Percentiles rank a stretch among this genome's conserved stretches.
Conservation (phyloP, 331 rosid species). For the Stylosanthes scabra region DNA sequence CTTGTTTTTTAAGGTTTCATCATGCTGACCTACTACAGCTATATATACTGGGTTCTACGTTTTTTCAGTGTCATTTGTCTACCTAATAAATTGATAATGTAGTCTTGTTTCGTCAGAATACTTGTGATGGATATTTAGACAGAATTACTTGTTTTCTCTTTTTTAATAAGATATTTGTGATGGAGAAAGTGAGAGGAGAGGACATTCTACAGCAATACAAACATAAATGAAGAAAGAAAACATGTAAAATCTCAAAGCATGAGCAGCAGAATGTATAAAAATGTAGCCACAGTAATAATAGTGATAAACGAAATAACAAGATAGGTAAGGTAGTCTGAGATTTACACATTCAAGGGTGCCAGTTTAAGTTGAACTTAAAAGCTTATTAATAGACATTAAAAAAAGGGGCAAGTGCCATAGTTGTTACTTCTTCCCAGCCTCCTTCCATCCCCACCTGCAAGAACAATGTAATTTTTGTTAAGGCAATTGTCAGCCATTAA, state of each 20-base stretch:
- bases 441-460: constrained; percentile 50
- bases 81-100: not conserved
- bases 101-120: no score
- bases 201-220: not conserved
- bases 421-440: constrained; percentile 35
- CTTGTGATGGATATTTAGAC: no score
- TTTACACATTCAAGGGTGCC: constrained; percentile 30
- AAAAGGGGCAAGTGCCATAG: constrained; percentile 15
- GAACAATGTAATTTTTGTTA: constrained; percentile 19
- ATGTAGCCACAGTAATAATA: constrained; percentile 1
- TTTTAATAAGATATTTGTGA: no score
- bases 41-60: not conserved
- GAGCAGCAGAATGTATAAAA: not conserved
- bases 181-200: no score
- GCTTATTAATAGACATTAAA: constrained; percentile 37
- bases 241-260: constrained; percentile 1
- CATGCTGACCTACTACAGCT: not conserved
- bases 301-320: constrained; percentile 3
- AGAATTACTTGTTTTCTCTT: no score
- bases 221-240: not conserved
- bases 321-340: constrained; percentile 22
- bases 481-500: constrained; percentile 14
- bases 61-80: not conserved
- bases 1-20: not conserved
- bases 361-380: constrained; percentile 24